These are phyloP conservation scores for Cyclotella choctawhatcheeana DNA, from an alignment of 108 stramenopile species.

Conservation along the genomic window DNA sequence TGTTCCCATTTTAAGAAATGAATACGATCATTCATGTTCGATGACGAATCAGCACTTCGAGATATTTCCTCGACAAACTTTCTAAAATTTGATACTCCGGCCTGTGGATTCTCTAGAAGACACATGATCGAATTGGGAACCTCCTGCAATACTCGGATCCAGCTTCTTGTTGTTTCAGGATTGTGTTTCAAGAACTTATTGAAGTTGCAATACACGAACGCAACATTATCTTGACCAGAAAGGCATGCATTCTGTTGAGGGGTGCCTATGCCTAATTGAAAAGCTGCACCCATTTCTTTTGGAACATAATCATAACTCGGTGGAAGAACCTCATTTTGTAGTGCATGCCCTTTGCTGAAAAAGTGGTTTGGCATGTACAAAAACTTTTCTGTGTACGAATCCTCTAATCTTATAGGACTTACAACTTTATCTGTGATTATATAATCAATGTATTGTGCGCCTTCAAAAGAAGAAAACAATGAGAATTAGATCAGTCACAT, in stretches of 20 bases:
- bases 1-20: conserved; percentile 83
- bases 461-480: too few species aligned
- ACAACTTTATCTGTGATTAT: conserved; percentile 74
- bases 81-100: conserved; percentile 65
- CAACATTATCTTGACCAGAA: conserved; percentile 40
- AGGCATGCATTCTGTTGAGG: conserved; percentile 83
- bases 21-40: conserved; percentile 62
- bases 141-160: conserved; percentile 78
- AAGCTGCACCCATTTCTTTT: conserved; percentile 48
- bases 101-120: conserved; percentile 76
- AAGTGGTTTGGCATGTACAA: conserved; percentile 87
- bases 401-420: conserved; percentile 58
- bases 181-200: conserved; percentile 89
- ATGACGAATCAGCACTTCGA: neutral
- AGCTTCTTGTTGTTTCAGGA: conserved; percentile 80
- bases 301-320: conserved; percentile 64
- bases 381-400: conserved; percentile 80
- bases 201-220: conserved; percentile 87
- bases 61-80: conserved; percentile 66
- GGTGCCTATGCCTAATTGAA: conserved; percentile 68
- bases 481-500: too few species aligned
- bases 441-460: conserved; percentile 84
- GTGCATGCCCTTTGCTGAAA: conserved; percentile 86
- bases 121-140: conserved; percentile 83
- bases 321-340: conserved; percentile 65